Evolutionary conservation across 345 rosid genomes (phyloP).

Genomic region (Physaria fendleri): DNA sequence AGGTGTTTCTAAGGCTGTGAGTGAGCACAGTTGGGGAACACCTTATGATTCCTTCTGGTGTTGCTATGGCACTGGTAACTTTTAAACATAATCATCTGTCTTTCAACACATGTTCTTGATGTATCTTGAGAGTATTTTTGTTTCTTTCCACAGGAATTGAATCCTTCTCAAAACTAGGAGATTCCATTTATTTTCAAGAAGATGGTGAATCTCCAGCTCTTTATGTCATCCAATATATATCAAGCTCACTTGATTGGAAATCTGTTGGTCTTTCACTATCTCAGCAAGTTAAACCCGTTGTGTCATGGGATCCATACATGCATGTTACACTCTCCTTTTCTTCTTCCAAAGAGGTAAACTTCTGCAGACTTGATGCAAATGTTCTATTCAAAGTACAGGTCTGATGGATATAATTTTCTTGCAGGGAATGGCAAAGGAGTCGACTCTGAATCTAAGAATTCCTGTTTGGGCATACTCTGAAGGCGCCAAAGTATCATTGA

Average conservation of each 20-base stretch:
- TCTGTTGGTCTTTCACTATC: constrained; percentile 41
- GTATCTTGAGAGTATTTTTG: not conserved
- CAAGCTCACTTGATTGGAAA: constrained; percentile 74
- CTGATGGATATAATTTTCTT: constrained; percentile 10
- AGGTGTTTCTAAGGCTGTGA: constrained; percentile 71
- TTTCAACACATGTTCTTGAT: not conserved
- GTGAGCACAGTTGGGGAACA: constrained; percentile 87
- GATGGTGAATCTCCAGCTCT: constrained; percentile 56
- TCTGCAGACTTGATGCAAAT: not conserved
- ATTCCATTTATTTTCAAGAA: constrained; percentile 86
- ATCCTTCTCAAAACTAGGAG: constrained; percentile 91
- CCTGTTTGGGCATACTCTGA: constrained; percentile 61
- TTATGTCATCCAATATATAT: constrained; percentile 70
- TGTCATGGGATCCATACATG: constrained; percentile 61
- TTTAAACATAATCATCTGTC: not conserved
- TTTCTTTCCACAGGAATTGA: constrained; percentile 50
- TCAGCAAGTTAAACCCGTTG: constrained; percentile 63
- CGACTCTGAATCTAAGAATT: constrained; percentile 66
- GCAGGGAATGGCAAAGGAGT: constrained; percentile 41
- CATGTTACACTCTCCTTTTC: constrained; percentile 47
- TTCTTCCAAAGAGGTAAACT: constrained; percentile 36
- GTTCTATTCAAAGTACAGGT: not conserved
- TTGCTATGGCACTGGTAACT: constrained; percentile 89
- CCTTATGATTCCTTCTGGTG: constrained; percentile 77
- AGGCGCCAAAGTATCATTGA: constrained; percentile 57